Conservation (phyloP, 1,284 basidiomycete species). For the Tilletiopsis washingtonensis region DNA sequence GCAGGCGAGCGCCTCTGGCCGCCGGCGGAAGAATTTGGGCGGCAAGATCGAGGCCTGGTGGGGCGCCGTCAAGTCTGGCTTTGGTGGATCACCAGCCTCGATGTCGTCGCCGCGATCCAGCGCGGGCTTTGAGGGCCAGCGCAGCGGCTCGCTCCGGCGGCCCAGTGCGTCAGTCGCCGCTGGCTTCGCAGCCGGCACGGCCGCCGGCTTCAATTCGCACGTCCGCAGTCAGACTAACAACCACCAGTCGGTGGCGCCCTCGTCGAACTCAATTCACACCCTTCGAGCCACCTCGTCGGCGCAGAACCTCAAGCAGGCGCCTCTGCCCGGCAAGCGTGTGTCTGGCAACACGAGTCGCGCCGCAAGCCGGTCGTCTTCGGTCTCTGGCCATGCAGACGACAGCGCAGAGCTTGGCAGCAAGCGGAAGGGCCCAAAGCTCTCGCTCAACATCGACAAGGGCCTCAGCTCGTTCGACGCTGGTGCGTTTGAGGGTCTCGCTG, state of each 20-base stretch:
- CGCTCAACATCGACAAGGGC: slow-evolving; percentile 36
- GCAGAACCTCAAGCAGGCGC: slow-evolving; percentile 23
- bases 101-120: too few relatives aligned
- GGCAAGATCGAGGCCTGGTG: slow-evolving; percentile 43
- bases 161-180: too few relatives aligned
- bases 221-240: too few relatives aligned
- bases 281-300: slow-evolving; percentile 27
- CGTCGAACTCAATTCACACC: slow-evolving; percentile 28
- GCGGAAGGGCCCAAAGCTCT: slow-evolving; percentile 28
- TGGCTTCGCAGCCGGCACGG: neutral
- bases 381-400: too few relatives aligned
- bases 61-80: slow-evolving; percentile 42
- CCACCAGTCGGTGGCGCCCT: too few relatives aligned
- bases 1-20: slow-evolving; percentile 6
- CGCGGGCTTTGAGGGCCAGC: too few relatives aligned
- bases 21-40: slow-evolving; percentile 26
- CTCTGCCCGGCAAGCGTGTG: too few relatives aligned
- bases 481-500: slow-evolving; percentile 24
- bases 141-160: too few relatives aligned
- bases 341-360: too few relatives aligned
- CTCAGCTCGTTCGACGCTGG: slow-evolving; percentile 30
- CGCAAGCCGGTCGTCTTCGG: too few relatives aligned
- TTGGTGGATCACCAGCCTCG: slow-evolving; percentile 14
- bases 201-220: neutral
- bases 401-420: slow-evolving; percentile 2